Percentiles rank a stretch among this genome's conserved stretches.
Conservation (phyloP, 1,284 basidiomycete genomes). For the Sphagnurus paluster region DNA sequence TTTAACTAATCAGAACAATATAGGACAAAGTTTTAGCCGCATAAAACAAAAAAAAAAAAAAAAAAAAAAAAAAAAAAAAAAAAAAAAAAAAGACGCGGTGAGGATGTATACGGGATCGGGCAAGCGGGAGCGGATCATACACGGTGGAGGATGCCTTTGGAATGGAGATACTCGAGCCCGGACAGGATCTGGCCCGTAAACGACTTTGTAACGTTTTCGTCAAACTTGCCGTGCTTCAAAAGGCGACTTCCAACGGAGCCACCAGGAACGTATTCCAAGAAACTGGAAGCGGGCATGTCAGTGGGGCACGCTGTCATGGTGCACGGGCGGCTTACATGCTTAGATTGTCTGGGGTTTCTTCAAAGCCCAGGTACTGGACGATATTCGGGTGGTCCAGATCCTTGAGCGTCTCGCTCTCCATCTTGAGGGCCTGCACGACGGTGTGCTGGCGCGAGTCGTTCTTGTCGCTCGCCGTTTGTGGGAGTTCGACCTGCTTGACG, state of each 20-base stretch:
- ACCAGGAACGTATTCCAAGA: conserved; percentile 98
- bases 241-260: conserved; percentile 94
- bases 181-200: conserved; percentile 92
- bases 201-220: conserved; percentile 89
- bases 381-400: conserved; percentile 97
- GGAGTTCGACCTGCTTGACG: conserved; percentile 98
- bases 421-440: conserved; percentile 89
- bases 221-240: conserved; percentile 90
- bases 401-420: conserved; percentile 94
- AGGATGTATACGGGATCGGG: not conserved
- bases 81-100: conserved; percentile 2
- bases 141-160: conserved; percentile 89
- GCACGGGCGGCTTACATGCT: conserved; percentile 76
- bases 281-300: conserved; percentile 49
- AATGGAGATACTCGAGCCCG: conserved; percentile 93
- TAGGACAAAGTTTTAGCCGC: too few relatives aligned
- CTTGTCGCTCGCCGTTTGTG: conserved; percentile 87
- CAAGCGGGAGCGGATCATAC: conserved; percentile 42
- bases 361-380: conserved; percentile 97
- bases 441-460: conserved; percentile 83
- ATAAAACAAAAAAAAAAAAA: too few relatives aligned
- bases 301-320: not conserved
- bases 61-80: too few relatives aligned
- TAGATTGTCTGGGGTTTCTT: conserved; percentile 86
- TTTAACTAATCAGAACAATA: too few relatives aligned